Evolutionary conservation across 441 rosid genomes (phyloP), one percentile per base, ranked within the genome.

Genomic region (Isatis lusitanica): DNA sequence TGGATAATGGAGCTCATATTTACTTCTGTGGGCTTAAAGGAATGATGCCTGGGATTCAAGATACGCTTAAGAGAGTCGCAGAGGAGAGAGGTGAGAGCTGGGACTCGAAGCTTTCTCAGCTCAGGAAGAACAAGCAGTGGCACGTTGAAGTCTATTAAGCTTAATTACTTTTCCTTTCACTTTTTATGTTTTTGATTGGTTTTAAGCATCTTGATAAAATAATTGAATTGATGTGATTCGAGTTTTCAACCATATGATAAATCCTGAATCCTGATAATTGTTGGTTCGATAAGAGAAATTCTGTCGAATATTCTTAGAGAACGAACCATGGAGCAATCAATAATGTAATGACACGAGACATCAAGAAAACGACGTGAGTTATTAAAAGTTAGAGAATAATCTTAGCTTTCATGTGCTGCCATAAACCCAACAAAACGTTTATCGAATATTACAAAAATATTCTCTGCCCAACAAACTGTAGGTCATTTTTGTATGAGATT

Each of bases 11-110:
- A 40, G 98, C 97, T 1, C 98, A 93, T 81, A 90, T 93, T 4
- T 90, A 93, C 64, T 93, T 93, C 81, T 90, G 97, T 17, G 97
- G 98, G 74, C 95, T 93, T 5, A 89, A 79, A 79, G 98, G 98
- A 46, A 90, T 90, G 97, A 90, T 93, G 98, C 98, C 98, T 0
- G 97, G 98, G 60, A 93, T 93, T 53, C 98, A 93, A 75, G 92
- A 85, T n/a, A 93, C 98, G 0, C 79, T 93, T 70, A 89, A 81
- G 85, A 86, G 83, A 74, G 98, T 93, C 3, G 97, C 98, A 0
- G 93, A 87, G 70, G 79, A 82, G 79, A 93, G 95, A 86, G 97
- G 95, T 21, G 90, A 85, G 80, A 90, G 73, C 79, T 90, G 98
- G 97, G 92, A 90, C 5, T 77, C 79, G 86, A 93, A 89, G 86